Evolutionary conservation across 345 rosid species (phyloP).

Genomic region (Psidium friedrichsthalianum): DNA sequence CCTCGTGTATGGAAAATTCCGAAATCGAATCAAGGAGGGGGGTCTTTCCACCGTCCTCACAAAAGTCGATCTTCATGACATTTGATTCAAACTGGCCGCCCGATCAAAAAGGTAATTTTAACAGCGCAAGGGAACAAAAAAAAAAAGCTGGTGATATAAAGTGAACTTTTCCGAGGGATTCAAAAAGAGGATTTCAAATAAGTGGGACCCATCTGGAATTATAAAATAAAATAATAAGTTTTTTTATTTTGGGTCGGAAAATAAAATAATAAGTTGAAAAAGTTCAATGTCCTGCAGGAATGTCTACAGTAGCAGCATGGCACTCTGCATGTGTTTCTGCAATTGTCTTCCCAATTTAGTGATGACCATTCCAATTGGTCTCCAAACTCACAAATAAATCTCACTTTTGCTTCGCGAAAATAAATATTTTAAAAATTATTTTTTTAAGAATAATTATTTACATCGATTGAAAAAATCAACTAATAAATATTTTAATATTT

Average conservation of each 20-base stretch:
- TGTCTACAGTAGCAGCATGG: background rate
- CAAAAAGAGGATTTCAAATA: background rate
- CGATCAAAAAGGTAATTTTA: background rate
- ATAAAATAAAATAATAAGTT: background rate
- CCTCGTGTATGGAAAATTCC: background rate
- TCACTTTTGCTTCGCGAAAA: background rate
- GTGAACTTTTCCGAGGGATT: background rate
- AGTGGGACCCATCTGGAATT: background rate
- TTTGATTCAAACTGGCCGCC: background rate
- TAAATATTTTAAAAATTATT: background rate
- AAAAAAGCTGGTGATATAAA: background rate
- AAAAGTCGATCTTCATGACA: background rate
- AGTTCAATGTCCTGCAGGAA: background rate
- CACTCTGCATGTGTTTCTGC: background rate
- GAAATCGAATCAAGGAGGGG: background rate
- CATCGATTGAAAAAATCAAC: too few relatives aligned
- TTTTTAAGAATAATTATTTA: too few relatives aligned
- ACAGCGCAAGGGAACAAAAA: background rate
- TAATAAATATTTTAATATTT: background rate
- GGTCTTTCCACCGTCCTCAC: background rate
- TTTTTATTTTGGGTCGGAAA: too few relatives aligned
- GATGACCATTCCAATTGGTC: background rate
- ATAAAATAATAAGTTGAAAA: too few relatives aligned
- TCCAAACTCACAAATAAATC: background rate
- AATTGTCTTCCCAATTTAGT: background rate